Conservation (phyloP, 805 yeast species). For the Wickerhamiella siamensis region DNA sequence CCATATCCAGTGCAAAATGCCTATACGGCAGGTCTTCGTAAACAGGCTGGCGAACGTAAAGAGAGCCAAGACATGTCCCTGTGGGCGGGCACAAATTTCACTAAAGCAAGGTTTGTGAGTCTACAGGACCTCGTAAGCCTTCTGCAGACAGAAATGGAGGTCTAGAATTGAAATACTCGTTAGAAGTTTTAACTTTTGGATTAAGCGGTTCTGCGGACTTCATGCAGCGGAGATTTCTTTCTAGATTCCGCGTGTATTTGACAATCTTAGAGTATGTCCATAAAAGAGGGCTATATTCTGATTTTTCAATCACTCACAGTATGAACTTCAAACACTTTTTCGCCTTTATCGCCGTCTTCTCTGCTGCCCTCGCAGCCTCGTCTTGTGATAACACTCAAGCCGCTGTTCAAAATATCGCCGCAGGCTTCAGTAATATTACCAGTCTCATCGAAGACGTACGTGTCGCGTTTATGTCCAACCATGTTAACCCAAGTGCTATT, state of each 20-base stretch:
- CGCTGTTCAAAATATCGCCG: not conserved
- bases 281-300: no score
- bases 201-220: no score
- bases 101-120: not conserved
- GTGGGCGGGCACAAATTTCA: not conserved
- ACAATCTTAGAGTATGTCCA: no score
- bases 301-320: no score
- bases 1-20: not conserved
- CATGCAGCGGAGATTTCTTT: no score
- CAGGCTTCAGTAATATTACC: not conserved
- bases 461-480: not conserved
- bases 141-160: not conserved
- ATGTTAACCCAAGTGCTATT: not conserved
- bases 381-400: not conserved
- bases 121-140: not conserved
- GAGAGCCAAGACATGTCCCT: not conserved
- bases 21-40: not conserved
- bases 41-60: not conserved
- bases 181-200: not conserved
- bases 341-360: not conserved
- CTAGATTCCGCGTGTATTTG: no score
- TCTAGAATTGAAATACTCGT: no score
- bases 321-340: no score
- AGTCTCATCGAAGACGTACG: not conserved
- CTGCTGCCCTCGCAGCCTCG: not conserved